phyloP scores from a whole-genome alignment of 352 stramenopile species.

The Pythium brassicae region DNA sequence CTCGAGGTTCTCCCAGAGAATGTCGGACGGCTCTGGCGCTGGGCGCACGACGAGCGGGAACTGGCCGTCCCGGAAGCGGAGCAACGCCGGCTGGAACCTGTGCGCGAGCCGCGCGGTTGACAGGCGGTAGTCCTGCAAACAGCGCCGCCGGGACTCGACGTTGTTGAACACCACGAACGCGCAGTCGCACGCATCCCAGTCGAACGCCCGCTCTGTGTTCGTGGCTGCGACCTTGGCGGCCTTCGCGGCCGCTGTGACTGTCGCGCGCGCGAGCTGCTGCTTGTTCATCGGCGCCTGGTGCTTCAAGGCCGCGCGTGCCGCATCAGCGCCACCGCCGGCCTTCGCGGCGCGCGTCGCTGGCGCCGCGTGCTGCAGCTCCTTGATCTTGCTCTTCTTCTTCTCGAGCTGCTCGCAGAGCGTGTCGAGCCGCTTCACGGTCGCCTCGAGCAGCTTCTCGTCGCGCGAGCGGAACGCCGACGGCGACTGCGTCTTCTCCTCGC shows the following conservation, averaged over 20 bases:
- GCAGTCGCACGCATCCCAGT: conserved; percentile 62
- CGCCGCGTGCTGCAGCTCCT: conserved; percentile 38
- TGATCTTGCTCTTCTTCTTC: conserved; percentile 65
- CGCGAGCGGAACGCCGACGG: conserved; percentile 1
- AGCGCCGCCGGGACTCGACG: conserved; percentile 67
- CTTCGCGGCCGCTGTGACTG: conserved; percentile 10
- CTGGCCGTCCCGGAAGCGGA: conserved; percentile 59
- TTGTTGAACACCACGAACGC: conserved; percentile 89
- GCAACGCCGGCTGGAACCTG: conserved; percentile 41
- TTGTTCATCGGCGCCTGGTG: not conserved
- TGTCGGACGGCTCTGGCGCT: conserved; percentile 80
- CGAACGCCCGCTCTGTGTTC: conserved; percentile 34
- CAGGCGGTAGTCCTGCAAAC: conserved; percentile 70
- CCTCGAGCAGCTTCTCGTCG: conserved; percentile 32
- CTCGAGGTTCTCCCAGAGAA: conserved; percentile 87
- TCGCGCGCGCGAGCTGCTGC: not conserved
- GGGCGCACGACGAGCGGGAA: conserved; percentile 39
- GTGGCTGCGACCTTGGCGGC: conserved; percentile 20
- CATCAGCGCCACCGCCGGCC: too few relatives aligned
- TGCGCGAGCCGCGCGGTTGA: conserved; percentile 37
- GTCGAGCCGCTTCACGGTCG: conserved; percentile 24
- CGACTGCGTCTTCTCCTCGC: conserved; percentile 10
- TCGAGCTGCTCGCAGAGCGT: conserved; percentile 29
- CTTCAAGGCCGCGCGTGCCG: not conserved
- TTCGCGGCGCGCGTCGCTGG: not conserved